Conservation (phyloP, 768 basidiomycete genomes). For the Xerocomellus intermedius region DNA sequence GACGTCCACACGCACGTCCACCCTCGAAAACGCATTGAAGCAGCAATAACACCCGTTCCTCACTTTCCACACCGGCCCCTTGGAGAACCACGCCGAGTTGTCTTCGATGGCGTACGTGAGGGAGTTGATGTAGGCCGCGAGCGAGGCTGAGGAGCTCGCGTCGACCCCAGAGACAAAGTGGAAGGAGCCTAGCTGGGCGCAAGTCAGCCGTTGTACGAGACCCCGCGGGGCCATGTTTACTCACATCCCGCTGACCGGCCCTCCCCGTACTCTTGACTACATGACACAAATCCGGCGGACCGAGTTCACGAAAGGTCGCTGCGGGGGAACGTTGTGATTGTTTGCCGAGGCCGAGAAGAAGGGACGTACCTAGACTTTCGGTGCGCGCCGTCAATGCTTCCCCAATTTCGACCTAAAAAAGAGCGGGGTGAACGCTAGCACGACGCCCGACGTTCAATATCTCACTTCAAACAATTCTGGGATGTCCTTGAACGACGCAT, state of each 20-base stretch:
- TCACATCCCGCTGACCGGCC: constrained; percentile 82
- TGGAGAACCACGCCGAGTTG: constrained; percentile 87
- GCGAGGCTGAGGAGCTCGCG: constrained; percentile 94
- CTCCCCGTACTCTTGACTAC: constrained; percentile 89
- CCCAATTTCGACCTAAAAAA: constrained; percentile 74
- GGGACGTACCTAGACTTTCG: constrained; percentile 78
- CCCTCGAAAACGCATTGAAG: constrained; percentile 97
- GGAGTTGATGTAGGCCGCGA: constrained; percentile 98
- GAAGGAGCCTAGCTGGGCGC: constrained; percentile 86
- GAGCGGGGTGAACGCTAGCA: neutral
- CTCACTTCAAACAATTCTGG: constrained; percentile 95
- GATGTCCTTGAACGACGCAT: constrained; percentile 85
- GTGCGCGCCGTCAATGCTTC: constrained; percentile 88
- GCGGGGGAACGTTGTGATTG: neutral
- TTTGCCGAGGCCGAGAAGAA: neutral
- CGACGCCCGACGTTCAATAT: neutral
- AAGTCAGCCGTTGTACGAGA: neutral
- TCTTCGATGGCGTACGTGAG: constrained; percentile 96
- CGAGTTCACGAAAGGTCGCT: constrained; percentile 97
- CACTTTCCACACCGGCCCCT: constrained; percentile 84
- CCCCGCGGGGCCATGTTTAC: constrained; percentile 26
- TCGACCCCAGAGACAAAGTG: constrained; percentile 99
- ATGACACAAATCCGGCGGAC: constrained; percentile 95
- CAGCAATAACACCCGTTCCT: constrained; percentile 93
- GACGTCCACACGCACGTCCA: constrained; percentile 96